These are phyloP conservation scores for Claviceps purpurea DNA, from an alignment of 2,329 filamentous ascomycete genomes.

Conservation along the genomic window DNA sequence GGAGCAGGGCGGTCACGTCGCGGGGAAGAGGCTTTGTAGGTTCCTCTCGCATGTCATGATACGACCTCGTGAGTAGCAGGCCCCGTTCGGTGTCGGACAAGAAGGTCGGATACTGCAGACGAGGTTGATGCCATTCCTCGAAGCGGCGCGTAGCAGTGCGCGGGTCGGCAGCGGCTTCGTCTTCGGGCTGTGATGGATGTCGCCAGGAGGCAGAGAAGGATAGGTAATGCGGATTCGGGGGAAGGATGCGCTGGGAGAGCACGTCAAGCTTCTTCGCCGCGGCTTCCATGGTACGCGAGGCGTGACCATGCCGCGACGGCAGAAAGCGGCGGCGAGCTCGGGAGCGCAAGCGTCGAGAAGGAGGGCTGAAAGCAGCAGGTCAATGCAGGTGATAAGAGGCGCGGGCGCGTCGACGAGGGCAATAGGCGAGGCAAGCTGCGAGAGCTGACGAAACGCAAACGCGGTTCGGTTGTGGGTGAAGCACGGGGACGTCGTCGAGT, in stretches of 20 bases:
- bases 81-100: constrained; percentile 45
- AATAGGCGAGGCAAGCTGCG: background rate
- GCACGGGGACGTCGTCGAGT: background rate
- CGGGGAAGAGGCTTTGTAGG: constrained; percentile 25
- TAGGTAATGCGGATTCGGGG: constrained; percentile 39
- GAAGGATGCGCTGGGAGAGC: constrained; percentile 38
- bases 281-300: constrained; percentile 41
- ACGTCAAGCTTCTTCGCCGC: constrained; percentile 42
- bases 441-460: background rate
- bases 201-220: constrained; percentile 34
- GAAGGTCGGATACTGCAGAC: constrained; percentile 44
- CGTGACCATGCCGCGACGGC: constrained; percentile 22
- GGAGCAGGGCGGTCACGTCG: constrained; percentile 26
- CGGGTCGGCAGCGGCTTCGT: constrained; percentile 14
- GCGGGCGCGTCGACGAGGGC: background rate
- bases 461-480: background rate
- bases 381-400: background rate
- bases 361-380: background rate
- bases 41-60: constrained; percentile 44
- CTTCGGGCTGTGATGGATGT: constrained; percentile 30
- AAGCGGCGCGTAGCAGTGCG: constrained; percentile 15
- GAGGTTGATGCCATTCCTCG: constrained; percentile 36
- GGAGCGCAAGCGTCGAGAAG: background rate
- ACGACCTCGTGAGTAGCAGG: constrained; percentile 40
- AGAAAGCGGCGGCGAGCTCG: constrained; percentile 6